Conservation (phyloP, 176 grass and related monocot species). For the Tillandsia leiboldiana region DNA sequence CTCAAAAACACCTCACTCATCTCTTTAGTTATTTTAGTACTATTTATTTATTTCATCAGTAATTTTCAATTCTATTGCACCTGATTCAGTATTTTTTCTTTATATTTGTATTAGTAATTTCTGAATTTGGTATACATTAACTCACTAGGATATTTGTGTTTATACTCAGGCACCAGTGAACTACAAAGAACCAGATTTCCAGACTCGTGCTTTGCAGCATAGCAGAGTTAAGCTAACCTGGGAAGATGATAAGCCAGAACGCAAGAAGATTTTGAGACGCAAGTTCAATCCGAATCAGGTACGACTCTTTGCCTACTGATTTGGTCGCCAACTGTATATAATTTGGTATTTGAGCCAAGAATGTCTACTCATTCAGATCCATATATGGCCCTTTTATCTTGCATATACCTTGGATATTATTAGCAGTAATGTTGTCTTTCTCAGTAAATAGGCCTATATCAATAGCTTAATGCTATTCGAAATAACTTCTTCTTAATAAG, state of each 20-base stretch:
- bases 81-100: too few species aligned
- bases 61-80: not conserved
- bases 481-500: too few species aligned
- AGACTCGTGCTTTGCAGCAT: conserved; percentile 78
- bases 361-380: too few species aligned
- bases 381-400: too few species aligned
- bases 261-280: conserved; percentile 56
- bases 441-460: too few species aligned
- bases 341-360: not conserved
- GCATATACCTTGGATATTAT: too few species aligned
- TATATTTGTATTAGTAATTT: not conserved
- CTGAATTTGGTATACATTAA: not conserved
- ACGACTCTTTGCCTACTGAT: not conserved
- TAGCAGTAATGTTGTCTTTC: too few species aligned
- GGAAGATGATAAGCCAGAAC: conserved; percentile 83
- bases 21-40: not conserved
- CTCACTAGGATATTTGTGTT: not conserved
- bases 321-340: not conserved
- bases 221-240: conserved; percentile 76
- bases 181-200: conserved; percentile 76
- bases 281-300: conserved; percentile 88
- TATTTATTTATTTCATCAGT: not conserved
- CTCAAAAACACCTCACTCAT: not conserved
- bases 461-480: too few species aligned
- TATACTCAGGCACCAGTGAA: conserved; percentile 40